These are phyloP conservation scores for Dimocarpus longan DNA, from an alignment of 345 rosid species.

Conservation along the genomic window DNA sequence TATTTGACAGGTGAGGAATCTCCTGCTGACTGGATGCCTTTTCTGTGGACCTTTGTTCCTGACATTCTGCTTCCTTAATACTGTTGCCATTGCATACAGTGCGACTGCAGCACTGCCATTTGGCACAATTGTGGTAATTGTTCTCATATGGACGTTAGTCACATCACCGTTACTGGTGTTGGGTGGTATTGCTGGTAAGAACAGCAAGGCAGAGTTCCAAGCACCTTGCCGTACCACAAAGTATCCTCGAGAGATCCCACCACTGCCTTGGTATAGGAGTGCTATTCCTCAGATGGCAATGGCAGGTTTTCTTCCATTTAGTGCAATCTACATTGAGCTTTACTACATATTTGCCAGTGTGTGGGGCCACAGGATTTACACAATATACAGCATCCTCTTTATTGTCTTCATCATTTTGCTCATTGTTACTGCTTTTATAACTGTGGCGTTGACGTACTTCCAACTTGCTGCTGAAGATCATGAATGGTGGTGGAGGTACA, in stretches of 20 bases:
- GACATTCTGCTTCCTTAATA: conserved; percentile 88
- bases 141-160: conserved; percentile 83
- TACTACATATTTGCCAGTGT: conserved; percentile 88
- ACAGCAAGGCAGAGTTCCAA: conserved; percentile 89
- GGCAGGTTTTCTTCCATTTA: conserved; percentile 83
- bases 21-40: conserved; percentile 78
- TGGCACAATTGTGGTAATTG: conserved; percentile 84
- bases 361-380: conserved; percentile 90
- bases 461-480: conserved; percentile 96
- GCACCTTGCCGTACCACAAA: conserved; percentile 91
- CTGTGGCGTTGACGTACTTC: conserved; percentile 90
- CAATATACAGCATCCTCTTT: conserved; percentile 81
- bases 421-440: conserved; percentile 88
- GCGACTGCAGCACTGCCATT: conserved; percentile 90
- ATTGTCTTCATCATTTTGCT: conserved; percentile 79
- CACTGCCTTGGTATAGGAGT: conserved; percentile 82
- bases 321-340: conserved; percentile 87
- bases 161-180: conserved; percentile 83
- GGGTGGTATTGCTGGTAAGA: conserved; percentile 96
- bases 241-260: conserved; percentile 82
- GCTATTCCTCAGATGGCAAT: conserved; percentile 91
- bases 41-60: conserved; percentile 89
- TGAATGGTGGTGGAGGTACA: conserved; percentile 94
- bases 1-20: conserved; percentile 68
- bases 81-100: conserved; percentile 79